Evolutionary conservation across 192 early-diverging fungal species (phyloP).

Genomic region (Geranomyces michiganensis): DNA sequence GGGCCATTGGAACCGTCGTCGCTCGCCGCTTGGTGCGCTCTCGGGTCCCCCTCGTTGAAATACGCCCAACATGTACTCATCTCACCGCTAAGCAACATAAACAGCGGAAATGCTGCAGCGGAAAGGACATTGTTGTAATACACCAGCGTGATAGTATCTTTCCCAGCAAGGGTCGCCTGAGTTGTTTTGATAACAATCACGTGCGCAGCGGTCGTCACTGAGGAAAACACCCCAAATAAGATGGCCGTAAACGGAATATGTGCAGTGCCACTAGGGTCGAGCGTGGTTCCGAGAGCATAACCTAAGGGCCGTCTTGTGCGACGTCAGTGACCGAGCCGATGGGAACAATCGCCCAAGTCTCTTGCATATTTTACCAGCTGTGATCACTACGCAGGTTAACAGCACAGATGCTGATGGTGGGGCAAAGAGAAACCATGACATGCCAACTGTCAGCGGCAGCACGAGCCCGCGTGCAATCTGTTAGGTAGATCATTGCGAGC

Average conservation of each 20-base stretch:
- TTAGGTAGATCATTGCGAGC: background rate
- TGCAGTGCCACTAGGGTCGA: constrained; percentile 17
- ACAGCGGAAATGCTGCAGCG: constrained; percentile 49
- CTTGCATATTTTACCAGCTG: too few species aligned
- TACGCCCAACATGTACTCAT: background rate
- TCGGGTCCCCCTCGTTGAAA: background rate
- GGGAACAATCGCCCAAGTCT: too few species aligned
- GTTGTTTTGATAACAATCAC: constrained; percentile 63
- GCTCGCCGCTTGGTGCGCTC: background rate
- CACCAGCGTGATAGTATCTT: constrained; percentile 59
- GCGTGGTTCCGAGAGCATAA: constrained; percentile 55
- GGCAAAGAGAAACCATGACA: constrained; percentile 43
- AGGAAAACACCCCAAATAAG: constrained; percentile 53
- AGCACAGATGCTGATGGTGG: constrained; percentile 35
- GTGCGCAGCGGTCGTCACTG: constrained; percentile 59
- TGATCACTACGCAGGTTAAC: constrained; percentile 47
- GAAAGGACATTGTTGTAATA: constrained; percentile 65
- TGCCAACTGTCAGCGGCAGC: constrained; percentile 58
- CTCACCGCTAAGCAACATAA: constrained; percentile 42
- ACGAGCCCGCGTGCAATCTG: constrained; percentile 61
- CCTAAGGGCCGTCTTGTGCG: constrained; percentile 26
- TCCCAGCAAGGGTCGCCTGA: constrained; percentile 23
- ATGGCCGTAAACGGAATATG: constrained; percentile 35
- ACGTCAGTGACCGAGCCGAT: too few species aligned
- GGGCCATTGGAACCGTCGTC: background rate